Evolutionary conservation across 139 green algal species (phyloP).

Genomic region (Eudorina sp.): DNA sequence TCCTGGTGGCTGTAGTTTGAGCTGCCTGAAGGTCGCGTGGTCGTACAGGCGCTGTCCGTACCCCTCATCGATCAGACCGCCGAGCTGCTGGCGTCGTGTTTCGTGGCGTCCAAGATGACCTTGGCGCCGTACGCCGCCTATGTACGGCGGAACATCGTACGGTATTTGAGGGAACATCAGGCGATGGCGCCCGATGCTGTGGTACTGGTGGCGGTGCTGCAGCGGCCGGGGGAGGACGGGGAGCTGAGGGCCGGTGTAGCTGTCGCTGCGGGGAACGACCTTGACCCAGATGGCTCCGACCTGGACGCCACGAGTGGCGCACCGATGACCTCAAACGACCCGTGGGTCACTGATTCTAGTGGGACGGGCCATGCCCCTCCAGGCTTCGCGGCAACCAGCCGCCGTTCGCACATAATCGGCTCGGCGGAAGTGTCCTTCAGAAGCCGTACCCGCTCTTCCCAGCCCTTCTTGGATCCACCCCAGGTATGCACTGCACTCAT

Average conservation of each 20-base stretch:
- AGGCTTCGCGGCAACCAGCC: no score
- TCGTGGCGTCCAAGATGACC: slow-evolving; percentile 64
- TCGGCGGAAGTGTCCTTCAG: slow-evolving; percentile 70
- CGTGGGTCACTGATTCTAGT: no score
- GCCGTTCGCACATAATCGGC: slow-evolving; percentile 51
- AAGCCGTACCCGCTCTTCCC: slow-evolving; percentile 58
- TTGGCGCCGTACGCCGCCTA: slow-evolving; percentile 57
- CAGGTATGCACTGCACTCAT: no score
- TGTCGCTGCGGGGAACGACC: no score
- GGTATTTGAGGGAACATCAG: slow-evolving; percentile 71
- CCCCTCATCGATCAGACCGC: slow-evolving; percentile 49
- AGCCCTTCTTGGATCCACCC: slow-evolving; percentile 70
- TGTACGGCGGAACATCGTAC: slow-evolving; percentile 62
- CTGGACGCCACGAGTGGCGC: no score
- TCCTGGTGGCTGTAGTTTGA: slow-evolving; percentile 40
- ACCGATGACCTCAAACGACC: no score
- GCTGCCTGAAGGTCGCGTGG: slow-evolving; percentile 31
- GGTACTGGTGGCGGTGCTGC: slow-evolving; percentile 71
- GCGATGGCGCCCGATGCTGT: slow-evolving; percentile 71
- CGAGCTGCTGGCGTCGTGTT: slow-evolving; percentile 72
- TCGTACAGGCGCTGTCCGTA: slow-evolving; percentile 55
- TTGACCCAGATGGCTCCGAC: no score
- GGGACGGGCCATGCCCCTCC: no score
- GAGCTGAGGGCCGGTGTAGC: no score
- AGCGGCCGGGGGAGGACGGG: background rate